Evolutionary conservation across 768 basidiomycete species (phyloP), one percentile per base, ranked within the genome.

Genomic region (Lactarius akahatsu): DNA sequence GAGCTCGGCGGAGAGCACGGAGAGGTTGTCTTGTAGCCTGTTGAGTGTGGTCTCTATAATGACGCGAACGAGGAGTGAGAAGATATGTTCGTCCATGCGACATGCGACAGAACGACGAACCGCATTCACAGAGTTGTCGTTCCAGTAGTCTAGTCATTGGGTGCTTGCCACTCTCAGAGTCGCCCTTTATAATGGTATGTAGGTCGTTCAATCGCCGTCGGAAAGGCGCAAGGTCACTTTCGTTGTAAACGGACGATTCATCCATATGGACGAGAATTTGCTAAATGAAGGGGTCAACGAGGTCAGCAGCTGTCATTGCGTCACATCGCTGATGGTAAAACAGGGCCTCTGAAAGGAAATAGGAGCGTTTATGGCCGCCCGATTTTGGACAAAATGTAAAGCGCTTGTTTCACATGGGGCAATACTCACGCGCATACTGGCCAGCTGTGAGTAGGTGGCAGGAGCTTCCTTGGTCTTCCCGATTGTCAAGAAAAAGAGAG

Each of bases 401-500:
- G 56, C 56, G 57, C 55, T 40, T 52, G 23, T 26, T 30, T 50
- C 26, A 36, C 11, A 28, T 57, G 41, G 63, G 61, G 61, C 54
- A 52, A 64, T 61, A 88, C 94, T 84, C 73, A 98, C 95, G 78
- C 91, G 81, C 90, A 99, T 97, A 66, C 90, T 94, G 45, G 94
- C 94, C 69, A 98, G 88, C 73, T 98, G 97, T 69, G 92, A 94
- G 77, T 97, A 99, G 0, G 91, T 94, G 30, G 96, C 96, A 0
- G 96, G 96, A 11, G 90, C 89, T 76, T 98, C 96, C 70, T 89
- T 87, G 47, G 93, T 95, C 80, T 95, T 96, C 52, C 97, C 97
- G 68, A 99, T 95, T 43, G 96, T 97, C 72, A 99, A 87, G 81
- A 95, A 99, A 83, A 97, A 98, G 70, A 99, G 85, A 16, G 94